These are phyloP conservation scores for Sclerotinia glacialis DNA, from an alignment of 2,329 filamentous ascomycete genomes.

Conservation along the genomic window DNA sequence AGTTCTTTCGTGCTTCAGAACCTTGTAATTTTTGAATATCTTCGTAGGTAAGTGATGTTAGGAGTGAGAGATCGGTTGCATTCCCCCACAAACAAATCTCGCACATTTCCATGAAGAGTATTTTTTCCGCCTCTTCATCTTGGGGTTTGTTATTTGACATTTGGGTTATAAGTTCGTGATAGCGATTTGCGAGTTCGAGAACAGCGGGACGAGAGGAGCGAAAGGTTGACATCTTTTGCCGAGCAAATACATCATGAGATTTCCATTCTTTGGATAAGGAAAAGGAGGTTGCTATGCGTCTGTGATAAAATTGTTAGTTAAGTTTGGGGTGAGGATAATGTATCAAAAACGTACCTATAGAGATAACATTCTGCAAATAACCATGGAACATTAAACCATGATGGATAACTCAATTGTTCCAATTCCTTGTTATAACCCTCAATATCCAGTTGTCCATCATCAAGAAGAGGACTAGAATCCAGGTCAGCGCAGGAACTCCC, in stretches of 20 bases:
- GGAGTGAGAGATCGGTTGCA: conserved; percentile 86
- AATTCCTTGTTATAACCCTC: conserved; percentile 83
- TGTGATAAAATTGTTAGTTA: conserved; percentile 39
- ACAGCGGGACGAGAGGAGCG: conserved; percentile 85
- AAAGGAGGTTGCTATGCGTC: conserved; percentile 80
- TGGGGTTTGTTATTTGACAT: conserved; percentile 50
- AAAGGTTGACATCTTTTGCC: conserved; percentile 90
- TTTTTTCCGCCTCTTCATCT: conserved; percentile 63
- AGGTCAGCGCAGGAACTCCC: conserved; percentile 54
- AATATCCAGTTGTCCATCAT: conserved; percentile 52
- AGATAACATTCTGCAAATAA: conserved; percentile 93
- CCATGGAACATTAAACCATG: conserved; percentile 86
- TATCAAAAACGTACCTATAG: conserved; percentile 54
- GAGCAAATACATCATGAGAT: conserved; percentile 81
- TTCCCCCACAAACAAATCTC: conserved; percentile 98
- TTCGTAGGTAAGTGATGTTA: conserved; percentile 87
- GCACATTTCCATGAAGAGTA: conserved; percentile 88
- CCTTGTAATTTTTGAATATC: conserved; percentile 97
- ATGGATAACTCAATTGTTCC: conserved; percentile 65
- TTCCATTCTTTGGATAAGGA: conserved; percentile 78
- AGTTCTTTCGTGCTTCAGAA: conserved; percentile 76
- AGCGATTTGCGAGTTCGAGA: conserved; percentile 75
- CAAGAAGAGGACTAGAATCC: conserved; percentile 39
- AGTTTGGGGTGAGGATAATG: not conserved
- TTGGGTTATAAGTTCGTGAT: conserved; percentile 69